Evolutionary conservation across 148 eudicot species (phyloP), one percentile per base, ranked within the genome.

Genomic region (Persicaria tinctoria): DNA sequence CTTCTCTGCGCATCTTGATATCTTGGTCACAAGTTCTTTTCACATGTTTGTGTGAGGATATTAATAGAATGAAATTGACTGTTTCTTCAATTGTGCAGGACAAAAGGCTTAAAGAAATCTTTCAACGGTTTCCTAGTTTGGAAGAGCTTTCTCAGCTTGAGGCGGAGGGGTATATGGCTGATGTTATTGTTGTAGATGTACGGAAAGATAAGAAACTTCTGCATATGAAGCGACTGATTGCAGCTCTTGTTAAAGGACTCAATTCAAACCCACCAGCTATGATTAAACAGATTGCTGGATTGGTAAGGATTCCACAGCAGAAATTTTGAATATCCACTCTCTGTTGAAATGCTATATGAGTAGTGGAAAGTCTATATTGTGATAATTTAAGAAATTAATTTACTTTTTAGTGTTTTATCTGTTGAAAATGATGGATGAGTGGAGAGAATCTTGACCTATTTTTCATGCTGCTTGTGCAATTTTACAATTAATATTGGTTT

Each of bases 401-500:
- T 57, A 20, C 63, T 8, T 50, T 50, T 50, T 50, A 9, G 2
- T 32, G 41, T 32, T 32, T 32, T 32, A 32, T 93, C 98, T 77
- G 98, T 96, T 45, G 98, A 94, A 83, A 91, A 91, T 85, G 98
- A 94, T 77, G 91, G 97, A 3, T 94, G 97, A 83, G 98, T 91
- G 79, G 91, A 63, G 69, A 38, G 14, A 66, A 5, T 38, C 48
- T 59, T 8, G 12, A 66, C 66, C 66, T n/a, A 20, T 8, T 23
- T 60, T 38, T n/a, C 66, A 4, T 60, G 38, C 38, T 60, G 66
- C 41, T 20, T 8, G 66, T 23, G 12, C 13, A 23, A 60, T 60
- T 23, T 7, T 60, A 60, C 41, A 59, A 59, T 18, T 20, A 18
- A 17, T 6, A 18, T 46, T 32, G 13, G 70, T 64, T 64, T 64